These are phyloP conservation scores for Lyophyllum shimeji DNA, from an alignment of 768 basidiomycete species.

Conservation along the genomic window DNA sequence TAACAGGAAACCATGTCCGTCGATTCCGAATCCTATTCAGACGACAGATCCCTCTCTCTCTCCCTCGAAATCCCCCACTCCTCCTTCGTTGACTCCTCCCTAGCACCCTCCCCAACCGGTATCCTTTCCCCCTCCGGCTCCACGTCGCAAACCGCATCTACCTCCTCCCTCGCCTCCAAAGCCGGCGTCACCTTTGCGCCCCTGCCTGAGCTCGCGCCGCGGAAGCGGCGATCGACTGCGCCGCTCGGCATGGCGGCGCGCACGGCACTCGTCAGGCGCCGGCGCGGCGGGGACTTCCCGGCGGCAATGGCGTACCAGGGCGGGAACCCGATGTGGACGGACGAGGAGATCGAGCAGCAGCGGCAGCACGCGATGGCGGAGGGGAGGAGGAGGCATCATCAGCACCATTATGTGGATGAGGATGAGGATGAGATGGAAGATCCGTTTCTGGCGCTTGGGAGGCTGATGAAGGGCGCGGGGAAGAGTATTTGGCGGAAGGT, in stretches of 20 bases:
- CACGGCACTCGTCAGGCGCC: constrained; percentile 36
- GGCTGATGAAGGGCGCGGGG: constrained; percentile 50
- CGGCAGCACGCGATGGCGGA: constrained; percentile 21
- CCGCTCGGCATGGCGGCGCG: constrained; percentile 59
- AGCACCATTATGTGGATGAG: constrained; percentile 14
- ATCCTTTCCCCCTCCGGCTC: constrained; percentile 55
- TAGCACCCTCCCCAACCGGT: constrained; percentile 21
- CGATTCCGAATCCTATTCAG: constrained; percentile 12
- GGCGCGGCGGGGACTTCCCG: constrained; percentile 12
- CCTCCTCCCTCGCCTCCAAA: constrained; percentile 30
- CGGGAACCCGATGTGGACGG: constrained; percentile 33
- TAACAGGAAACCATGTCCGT: constrained; percentile 9
- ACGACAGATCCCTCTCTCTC: constrained; percentile 7
- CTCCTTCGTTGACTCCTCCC: constrained; percentile 14
- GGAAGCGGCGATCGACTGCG: constrained; percentile 44
- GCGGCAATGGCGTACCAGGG: background rate
- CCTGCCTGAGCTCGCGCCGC: constrained; percentile 50
- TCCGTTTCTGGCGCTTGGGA: constrained; percentile 48
- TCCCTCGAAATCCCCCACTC: constrained; percentile 12
- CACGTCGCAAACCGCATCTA: constrained; percentile 31
- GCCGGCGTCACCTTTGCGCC: constrained; percentile 59
- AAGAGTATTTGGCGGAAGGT: constrained; percentile 52
- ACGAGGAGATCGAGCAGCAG: constrained; percentile 37
- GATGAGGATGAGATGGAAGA: constrained; percentile 34
- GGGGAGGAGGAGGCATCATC: constrained; percentile 15